These are phyloP conservation scores for Zalaria obscura DNA, from an alignment of 2,329 filamentous ascomycete species.

Conservation along the genomic window DNA sequence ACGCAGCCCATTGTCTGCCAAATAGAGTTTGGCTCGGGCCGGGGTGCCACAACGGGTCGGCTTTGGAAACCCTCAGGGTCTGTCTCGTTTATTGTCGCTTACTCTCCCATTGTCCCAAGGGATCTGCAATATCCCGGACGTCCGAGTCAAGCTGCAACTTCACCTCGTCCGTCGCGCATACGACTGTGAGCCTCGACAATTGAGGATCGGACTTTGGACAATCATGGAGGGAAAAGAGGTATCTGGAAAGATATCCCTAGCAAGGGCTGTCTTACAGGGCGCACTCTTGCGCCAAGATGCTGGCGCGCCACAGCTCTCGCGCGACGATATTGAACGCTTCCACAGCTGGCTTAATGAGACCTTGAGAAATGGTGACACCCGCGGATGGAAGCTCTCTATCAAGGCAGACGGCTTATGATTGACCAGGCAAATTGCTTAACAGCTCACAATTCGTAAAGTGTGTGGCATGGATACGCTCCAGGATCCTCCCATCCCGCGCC, in stretches of 20 bases:
- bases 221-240: neutral
- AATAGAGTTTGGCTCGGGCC: too few relatives aligned
- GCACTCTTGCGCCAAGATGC: neutral
- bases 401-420: neutral
- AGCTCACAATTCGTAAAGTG: constrained; percentile 7
- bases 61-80: neutral
- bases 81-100: neutral
- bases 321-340: constrained; percentile 4
- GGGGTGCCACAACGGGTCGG: neutral
- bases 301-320: constrained; percentile 1
- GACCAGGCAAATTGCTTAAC: constrained; percentile 4
- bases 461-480: constrained; percentile 5
- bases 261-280: neutral
- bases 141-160: neutral
- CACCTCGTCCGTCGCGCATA: neutral
- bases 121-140: constrained; percentile 1
- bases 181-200: neutral
- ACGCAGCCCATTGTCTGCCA: neutral
- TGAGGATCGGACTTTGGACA: too few relatives aligned
- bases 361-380: neutral
- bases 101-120: neutral
- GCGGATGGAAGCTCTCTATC: constrained; percentile 5
- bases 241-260: neutral
- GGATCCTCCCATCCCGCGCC: constrained; percentile 5
- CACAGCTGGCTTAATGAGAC: constrained; percentile 3